Percentiles rank a stretch among this genome's conserved stretches.
Evolutionary conservation across 305 asterid species (phyloP).

Genomic region (Fraxinus floribunda): DNA sequence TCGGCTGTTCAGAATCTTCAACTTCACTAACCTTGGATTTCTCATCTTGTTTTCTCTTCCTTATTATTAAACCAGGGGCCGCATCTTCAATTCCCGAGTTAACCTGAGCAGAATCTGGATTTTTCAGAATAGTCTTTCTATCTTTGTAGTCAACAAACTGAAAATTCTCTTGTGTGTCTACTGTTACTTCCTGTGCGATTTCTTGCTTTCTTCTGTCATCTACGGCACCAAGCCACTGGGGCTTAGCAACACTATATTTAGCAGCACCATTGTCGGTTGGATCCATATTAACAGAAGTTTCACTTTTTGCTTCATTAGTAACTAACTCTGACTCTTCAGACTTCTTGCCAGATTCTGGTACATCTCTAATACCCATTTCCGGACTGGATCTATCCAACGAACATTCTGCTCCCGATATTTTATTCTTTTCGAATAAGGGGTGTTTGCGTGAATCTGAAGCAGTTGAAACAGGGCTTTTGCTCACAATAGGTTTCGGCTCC

Average conservation of each 20-base stretch:
- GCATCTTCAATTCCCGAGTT: conserved; percentile 67
- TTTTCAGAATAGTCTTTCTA: conserved; percentile 52
- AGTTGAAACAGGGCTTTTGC: conserved; percentile 31
- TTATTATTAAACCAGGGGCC: conserved; percentile 90
- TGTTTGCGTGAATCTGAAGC: conserved; percentile 27
- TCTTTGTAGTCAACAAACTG: conserved; percentile 86
- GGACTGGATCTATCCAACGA: conserved; percentile 26
- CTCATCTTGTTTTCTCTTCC: conserved; percentile 76
- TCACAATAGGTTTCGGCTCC: conserved; percentile 30
- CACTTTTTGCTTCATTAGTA: conserved; percentile 33
- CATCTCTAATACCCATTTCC: conserved; percentile 31
- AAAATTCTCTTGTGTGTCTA: conserved; percentile 51
- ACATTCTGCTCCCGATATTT: conserved; percentile 31
- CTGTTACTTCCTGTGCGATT: conserved; percentile 29
- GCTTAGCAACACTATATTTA: conserved; percentile 51
- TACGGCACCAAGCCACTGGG: conserved; percentile 99
- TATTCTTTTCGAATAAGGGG: conserved; percentile 28
- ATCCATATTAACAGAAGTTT: conserved; percentile 32
- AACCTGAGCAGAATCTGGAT: conserved; percentile 31
- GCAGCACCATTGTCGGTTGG: conserved; percentile 36
- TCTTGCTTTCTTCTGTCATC: conserved; percentile 54
- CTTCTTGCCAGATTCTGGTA: conserved; percentile 42
- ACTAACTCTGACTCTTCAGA: conserved; percentile 32
- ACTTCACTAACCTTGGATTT: conserved; percentile 38
- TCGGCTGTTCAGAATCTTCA: conserved; percentile 43